phyloP scores from a whole-genome alignment of 2,329 filamentous ascomycete species.

The Teratosphaeria destructans region DNA sequence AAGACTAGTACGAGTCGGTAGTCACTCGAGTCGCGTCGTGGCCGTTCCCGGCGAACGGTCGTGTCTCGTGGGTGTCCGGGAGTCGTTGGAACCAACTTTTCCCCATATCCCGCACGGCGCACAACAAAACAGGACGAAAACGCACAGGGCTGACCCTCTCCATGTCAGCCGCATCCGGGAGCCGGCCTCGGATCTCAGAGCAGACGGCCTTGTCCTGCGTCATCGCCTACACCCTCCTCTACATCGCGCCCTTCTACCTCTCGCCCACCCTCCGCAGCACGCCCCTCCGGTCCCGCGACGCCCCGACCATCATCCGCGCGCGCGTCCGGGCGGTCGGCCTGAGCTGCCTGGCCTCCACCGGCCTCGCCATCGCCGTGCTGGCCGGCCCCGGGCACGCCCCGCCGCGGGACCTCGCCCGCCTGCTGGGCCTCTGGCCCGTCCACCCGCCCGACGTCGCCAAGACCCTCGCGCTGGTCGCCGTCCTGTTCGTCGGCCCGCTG shows the following conservation, averaged over 20 bases:
- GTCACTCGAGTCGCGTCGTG: not conserved
- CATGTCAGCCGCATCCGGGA: not conserved
- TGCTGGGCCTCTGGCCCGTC: conserved; percentile 74
- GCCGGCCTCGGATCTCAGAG: conserved; percentile 11
- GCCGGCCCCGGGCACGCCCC: conserved; percentile 42
- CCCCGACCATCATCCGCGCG: conserved; percentile 77
- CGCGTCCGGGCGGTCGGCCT: conserved; percentile 70
- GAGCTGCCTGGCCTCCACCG: conserved; percentile 59
- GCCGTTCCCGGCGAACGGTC: not conserved
- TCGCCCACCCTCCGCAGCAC: conserved; percentile 71
- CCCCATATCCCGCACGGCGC: not conserved
- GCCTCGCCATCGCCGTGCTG: conserved; percentile 58
- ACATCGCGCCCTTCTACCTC: conserved; percentile 85
- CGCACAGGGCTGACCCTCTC: not conserved
- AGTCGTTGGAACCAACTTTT: not conserved
- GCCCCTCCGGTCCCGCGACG: conserved; percentile 68
- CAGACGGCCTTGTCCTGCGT: conserved; percentile 21
- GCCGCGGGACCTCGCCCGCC: conserved; percentile 48
- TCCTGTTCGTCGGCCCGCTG: conserved; percentile 75
- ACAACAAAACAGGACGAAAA: not conserved
- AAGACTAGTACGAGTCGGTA: too few species aligned
- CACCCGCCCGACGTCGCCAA: conserved; percentile 52
- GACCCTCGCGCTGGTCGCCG: conserved; percentile 58
- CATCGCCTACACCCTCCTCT: conserved; percentile 66
- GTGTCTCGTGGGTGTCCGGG: not conserved